phyloP scores from a whole-genome alignment of 257 asterid species.

The Salvia splendens region DNA sequence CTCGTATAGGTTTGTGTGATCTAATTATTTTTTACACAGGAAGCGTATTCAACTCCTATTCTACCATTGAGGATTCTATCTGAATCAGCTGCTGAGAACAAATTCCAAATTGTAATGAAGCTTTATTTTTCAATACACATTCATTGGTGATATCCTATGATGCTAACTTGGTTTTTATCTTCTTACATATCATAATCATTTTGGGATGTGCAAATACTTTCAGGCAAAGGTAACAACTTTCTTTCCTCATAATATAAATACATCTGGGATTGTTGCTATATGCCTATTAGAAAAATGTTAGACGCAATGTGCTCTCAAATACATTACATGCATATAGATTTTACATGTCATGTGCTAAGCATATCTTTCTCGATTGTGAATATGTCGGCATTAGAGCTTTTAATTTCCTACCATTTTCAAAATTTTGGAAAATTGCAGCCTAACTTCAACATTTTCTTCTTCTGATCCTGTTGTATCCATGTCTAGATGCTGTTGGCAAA shows the following conservation, averaged over 20 bases:
- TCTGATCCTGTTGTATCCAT: constrained; percentile 5
- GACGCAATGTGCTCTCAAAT: neutral
- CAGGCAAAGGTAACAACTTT: constrained; percentile 63
- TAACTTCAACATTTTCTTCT: neutral
- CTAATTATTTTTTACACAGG: constrained; percentile 47
- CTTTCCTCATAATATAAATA: neutral
- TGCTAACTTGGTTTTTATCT: constrained; percentile 36
- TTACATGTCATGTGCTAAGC: neutral
- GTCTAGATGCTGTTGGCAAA: constrained; percentile 48
- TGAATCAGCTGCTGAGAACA: constrained; percentile 35
- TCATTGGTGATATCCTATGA: constrained; percentile 1
- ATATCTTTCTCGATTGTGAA: constrained; percentile 6
- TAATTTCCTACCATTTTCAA: neutral
- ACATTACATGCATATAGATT: neutral
- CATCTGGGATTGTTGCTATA: neutral
- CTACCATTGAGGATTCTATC: constrained; percentile 51
- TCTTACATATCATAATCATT: constrained; percentile 21
- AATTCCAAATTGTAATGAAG: constrained; percentile 46
- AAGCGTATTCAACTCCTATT: constrained; percentile 68
- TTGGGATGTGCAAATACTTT: constrained; percentile 15
- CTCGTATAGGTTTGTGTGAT: neutral
- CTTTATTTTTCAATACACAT: neutral
- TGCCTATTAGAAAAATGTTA: neutral
- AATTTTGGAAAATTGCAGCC: neutral
- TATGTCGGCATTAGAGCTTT: neutral